phyloP scores from a whole-genome alignment of 2,329 filamentous ascomycete genomes.

The Beauveria bassiana region DNA sequence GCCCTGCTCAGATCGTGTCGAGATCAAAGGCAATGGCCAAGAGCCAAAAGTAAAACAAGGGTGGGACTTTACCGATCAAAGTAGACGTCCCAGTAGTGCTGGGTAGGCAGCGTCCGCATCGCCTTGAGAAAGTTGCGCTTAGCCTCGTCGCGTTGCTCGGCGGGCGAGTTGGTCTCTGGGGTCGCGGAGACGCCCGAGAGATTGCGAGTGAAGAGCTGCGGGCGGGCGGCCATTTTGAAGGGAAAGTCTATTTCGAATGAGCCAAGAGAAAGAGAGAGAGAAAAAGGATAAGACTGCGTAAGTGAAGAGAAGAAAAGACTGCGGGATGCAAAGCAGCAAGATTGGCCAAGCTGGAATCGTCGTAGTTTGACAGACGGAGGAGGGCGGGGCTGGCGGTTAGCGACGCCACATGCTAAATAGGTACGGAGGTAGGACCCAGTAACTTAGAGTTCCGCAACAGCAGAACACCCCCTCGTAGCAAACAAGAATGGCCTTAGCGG shows the following conservation, averaged over 20 bases:
- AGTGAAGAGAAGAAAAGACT: neutral
- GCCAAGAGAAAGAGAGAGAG: neutral
- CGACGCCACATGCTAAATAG: neutral
- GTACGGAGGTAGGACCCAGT: too few species aligned
- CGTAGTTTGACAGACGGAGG: neutral
- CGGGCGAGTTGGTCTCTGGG: conserved; percentile 57
- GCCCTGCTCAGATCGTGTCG: too few species aligned
- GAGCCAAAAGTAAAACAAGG: neutral
- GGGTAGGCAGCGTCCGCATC: conserved; percentile 64
- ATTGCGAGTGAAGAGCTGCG: conserved; percentile 53
- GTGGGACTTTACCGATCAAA: conserved; percentile 46
- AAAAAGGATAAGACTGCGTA: too few species aligned
- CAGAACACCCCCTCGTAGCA: neutral
- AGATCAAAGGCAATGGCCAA: neutral
- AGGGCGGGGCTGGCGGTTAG: neutral
- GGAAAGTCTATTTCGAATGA: too few species aligned
- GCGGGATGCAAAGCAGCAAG: neutral
- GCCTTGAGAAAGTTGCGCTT: conserved; percentile 77
- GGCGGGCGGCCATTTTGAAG: conserved; percentile 46
- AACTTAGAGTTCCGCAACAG: neutral
- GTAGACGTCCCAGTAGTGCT: conserved; percentile 73
- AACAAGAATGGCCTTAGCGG: neutral
- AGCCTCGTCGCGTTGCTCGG: conserved; percentile 66
- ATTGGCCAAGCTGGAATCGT: neutral
- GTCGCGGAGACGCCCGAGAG: conserved; percentile 55